These are phyloP conservation scores for Tremella yokohamensis DNA, from an alignment of 768 basidiomycete species.

Conservation along the genomic window DNA sequence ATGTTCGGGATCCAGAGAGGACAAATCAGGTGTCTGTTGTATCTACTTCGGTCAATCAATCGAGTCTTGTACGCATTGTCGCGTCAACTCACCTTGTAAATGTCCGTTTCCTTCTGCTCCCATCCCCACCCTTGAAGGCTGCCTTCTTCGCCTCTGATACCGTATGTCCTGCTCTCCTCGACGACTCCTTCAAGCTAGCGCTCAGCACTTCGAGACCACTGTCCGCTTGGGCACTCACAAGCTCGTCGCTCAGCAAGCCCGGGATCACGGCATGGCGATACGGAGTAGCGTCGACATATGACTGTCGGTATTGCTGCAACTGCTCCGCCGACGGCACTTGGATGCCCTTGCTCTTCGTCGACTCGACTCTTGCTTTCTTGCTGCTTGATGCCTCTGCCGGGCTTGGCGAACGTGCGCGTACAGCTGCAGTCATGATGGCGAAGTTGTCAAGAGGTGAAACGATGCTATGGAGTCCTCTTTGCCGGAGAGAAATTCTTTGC, in stretches of 20 bases:
- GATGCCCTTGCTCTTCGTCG: constrained; percentile 2
- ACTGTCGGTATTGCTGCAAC: constrained; percentile 33
- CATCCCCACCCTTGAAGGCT: constrained; percentile 50
- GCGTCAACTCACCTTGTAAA: constrained; percentile 72
- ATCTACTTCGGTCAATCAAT: constrained; percentile 58
- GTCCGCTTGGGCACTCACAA: constrained; percentile 55
- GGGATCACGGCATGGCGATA: constrained; percentile 80
- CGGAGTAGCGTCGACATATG: constrained; percentile 63
- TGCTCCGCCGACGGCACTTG: constrained; percentile 11
- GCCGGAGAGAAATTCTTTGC: no score
- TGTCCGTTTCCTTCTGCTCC: constrained; percentile 88
- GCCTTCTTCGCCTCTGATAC: constrained; percentile 42
- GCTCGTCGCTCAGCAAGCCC: constrained; percentile 75
- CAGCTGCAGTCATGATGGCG: background rate
- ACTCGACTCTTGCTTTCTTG: constrained; percentile 4
- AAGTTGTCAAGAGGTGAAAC: no score
- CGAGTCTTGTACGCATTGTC: background rate
- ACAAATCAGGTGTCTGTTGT: constrained; percentile 93
- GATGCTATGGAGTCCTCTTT: no score
- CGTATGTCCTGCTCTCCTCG: constrained; percentile 45
- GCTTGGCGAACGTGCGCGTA: constrained; percentile 1
- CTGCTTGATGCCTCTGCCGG: background rate
- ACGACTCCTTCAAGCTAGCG: constrained; percentile 48
- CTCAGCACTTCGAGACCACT: background rate
- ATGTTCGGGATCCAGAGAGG: constrained; percentile 72